A percentile compares a stretch with the other conserved stretches of the same genome.
Conservation (phyloP, 176 grass and related monocot species). For the Olyra latifolia region DNA sequence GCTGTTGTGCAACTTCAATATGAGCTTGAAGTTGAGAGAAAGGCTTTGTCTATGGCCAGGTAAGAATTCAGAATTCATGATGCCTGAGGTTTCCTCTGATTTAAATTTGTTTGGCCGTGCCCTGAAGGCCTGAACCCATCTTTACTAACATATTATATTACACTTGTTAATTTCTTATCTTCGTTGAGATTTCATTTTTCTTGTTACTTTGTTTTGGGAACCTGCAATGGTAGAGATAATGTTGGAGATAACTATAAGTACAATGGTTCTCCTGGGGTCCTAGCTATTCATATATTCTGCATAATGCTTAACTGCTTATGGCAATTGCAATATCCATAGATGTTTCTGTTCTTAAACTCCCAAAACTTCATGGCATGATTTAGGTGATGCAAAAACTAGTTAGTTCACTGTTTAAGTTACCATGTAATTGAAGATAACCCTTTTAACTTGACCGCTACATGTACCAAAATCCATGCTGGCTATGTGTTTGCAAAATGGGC, state of each 20-base stretch:
- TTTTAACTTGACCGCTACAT: neutral
- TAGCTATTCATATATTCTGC: conserved; percentile 3
- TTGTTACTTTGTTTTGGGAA: conserved; percentile 12
- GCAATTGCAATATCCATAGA: neutral
- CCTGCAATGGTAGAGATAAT: neutral
- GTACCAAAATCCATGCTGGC: neutral
- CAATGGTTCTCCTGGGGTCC: neutral
- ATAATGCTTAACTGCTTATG: neutral
- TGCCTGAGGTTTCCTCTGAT: neutral
- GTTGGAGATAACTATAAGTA: neutral
- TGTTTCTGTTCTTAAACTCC: conserved; percentile 3
- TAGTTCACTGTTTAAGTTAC: neutral
- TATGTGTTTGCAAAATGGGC: conserved; percentile 19
- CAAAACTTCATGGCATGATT: neutral
- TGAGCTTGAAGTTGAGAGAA: conserved; percentile 95
- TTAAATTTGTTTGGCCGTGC: neutral
- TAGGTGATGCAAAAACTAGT: neutral
- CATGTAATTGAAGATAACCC: neutral
- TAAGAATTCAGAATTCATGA: conserved; percentile 35
- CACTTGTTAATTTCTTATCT: conserved; percentile 8
- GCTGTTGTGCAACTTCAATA: conserved; percentile 73
- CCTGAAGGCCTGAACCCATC: neutral
- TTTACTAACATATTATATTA: neutral
- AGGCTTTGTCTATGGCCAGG: conserved; percentile 94
- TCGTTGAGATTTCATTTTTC: neutral